Base-by-base conservation (phyloP, 2,329 filamentous ascomycete genomes). In the Fusarium proliferatum region DNA sequence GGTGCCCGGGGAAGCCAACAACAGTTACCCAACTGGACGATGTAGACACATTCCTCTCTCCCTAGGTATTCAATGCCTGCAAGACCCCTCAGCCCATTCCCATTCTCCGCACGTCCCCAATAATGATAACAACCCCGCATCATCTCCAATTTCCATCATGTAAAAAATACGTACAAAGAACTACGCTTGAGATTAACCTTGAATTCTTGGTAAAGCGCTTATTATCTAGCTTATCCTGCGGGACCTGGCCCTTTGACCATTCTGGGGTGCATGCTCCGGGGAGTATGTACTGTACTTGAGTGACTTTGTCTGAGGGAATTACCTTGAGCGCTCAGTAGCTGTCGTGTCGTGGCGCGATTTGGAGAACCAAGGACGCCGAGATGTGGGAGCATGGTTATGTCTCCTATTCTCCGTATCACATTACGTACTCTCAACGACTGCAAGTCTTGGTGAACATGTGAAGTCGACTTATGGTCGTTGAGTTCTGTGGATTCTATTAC, bases 91-190 rank as follows among this genome's bases (percentile, higher is more conserved):
- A 46, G 45, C 28, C 45, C 21, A 51, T 26, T 52, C 16, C 33
- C 30, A 23, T 70, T 62, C 71, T 65, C 71, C 71, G 71, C 71
- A 74, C 59, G 67, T 66, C 69, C 66, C 59, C 63, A 69, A 71
- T 36, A 72, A 64, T 49, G 55, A 72, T 75, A 56, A 49, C 45
- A 42, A n/a, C 30, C 36, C 72, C 71, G 64, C 72, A 65, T 41
- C 30, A 55, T 61, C 74, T 71, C 72, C 74, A 75, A 73, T 76
- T 76, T 76, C 61, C 39, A 76, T 76, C 58, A 76, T 58, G 74
- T 76, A 76, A 76, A 57, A 67, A 65, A 49, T 76, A 76, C 74
- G 74, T 76, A 76, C 72, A 62, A 64, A 48, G 41, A 75, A 76
- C 61, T 67, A 45, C 57, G 46, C 67, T 69, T 62, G 36, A 42